Evolutionary conservation across 2,329 filamentous ascomycete species (phyloP).

Genomic region (Claviceps arundinis): DNA sequence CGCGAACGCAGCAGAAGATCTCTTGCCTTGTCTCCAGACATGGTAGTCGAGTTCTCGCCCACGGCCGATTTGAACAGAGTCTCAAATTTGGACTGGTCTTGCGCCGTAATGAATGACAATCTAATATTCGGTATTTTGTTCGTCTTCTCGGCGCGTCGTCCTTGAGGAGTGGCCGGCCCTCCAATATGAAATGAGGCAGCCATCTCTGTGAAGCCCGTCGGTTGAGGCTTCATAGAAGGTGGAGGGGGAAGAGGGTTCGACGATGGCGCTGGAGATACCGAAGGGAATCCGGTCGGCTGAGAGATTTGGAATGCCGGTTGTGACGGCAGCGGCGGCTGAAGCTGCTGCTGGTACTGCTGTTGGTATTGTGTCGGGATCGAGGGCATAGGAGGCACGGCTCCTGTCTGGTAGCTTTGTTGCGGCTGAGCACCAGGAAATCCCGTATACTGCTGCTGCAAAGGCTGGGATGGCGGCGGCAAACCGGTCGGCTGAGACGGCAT

Average conservation of each 20-base stretch:
- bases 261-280: slow-evolving; percentile 35
- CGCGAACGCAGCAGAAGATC: slow-evolving; percentile 82
- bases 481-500: slow-evolving; percentile 32
- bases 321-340: slow-evolving; percentile 13
- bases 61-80: slow-evolving; percentile 94
- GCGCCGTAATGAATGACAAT: slow-evolving; percentile 87
- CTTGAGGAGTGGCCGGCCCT: slow-evolving; percentile 29
- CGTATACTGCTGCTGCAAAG: slow-evolving; percentile 54
- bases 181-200: slow-evolving; percentile 50
- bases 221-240: slow-evolving; percentile 50
- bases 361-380: slow-evolving; percentile 47
- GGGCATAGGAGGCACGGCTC: slow-evolving; percentile 42
- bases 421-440: slow-evolving; percentile 43
- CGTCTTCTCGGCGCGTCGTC: slow-evolving; percentile 35
- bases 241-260: slow-evolving; percentile 37
- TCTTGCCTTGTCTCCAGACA: slow-evolving; percentile 85
- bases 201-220: slow-evolving; percentile 54
- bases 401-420: slow-evolving; percentile 49
- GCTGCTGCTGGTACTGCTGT: slow-evolving; percentile 42
- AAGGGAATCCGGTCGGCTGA: slow-evolving; percentile 29
- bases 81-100: slow-evolving; percentile 94
- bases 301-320: slow-evolving; percentile 26
- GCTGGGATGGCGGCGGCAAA: slow-evolving; percentile 43
- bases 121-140: slow-evolving; percentile 87
- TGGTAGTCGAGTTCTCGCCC: slow-evolving; percentile 66